phyloP scores from a whole-genome alignment of 345 rosid genomes.

The Triadica sebifera region DNA sequence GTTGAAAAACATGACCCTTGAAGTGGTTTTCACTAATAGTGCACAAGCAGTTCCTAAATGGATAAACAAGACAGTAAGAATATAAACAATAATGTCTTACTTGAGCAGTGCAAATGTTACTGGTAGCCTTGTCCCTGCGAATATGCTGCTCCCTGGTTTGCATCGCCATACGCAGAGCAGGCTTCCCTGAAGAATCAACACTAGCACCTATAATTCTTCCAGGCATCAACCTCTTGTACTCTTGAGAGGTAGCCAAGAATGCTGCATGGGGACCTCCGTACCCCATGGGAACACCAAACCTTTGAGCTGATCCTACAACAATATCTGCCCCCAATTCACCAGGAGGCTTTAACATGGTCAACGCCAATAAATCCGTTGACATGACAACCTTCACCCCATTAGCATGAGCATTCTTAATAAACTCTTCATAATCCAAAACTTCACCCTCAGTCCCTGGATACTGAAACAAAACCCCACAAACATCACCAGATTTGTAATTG shows the following conservation, averaged over 20 bases:
- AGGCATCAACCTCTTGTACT: slow-evolving; percentile 98
- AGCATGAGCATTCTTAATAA: slow-evolving; percentile 85
- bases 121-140: slow-evolving; percentile 97
- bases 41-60: not conserved
- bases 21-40: not conserved
- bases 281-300: slow-evolving; percentile 99
- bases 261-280: slow-evolving; percentile 99
- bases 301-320: slow-evolving; percentile 92
- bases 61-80: slow-evolving; percentile 7
- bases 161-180: slow-evolving; percentile 97
- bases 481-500: slow-evolving; percentile 74
- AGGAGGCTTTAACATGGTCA: slow-evolving; percentile 93
- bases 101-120: slow-evolving; percentile 99
- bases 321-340: slow-evolving; percentile 95
- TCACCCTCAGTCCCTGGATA: slow-evolving; percentile 97
- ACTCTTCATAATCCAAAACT: slow-evolving; percentile 79
- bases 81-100: slow-evolving; percentile 40
- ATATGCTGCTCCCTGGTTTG: slow-evolving; percentile 99
- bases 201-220: slow-evolving; percentile 94
- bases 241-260: slow-evolving; percentile 94
- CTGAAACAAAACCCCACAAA: slow-evolving; percentile 95
- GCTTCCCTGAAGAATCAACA: slow-evolving; percentile 90
- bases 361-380: slow-evolving; percentile 89
- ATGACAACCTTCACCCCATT: slow-evolving; percentile 93
- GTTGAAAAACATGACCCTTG: not conserved